Conservation (phyloP, 2,329 filamentous ascomycete genomes). For the Ceratocystis variospora region DNA sequence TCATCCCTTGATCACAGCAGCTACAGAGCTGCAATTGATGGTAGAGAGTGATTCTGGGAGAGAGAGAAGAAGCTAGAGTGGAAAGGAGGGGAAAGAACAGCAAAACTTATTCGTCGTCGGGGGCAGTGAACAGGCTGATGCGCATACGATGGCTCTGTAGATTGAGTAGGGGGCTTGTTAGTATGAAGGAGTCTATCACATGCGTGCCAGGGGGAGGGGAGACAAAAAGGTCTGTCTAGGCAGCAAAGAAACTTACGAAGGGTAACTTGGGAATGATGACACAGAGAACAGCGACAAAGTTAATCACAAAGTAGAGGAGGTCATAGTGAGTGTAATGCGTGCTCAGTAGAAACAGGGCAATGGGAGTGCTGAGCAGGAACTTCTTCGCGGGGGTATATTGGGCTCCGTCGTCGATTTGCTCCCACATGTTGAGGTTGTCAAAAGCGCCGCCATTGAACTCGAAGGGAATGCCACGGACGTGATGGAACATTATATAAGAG, state of each 20-base stretch:
- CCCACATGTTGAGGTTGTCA: conserved; percentile 99
- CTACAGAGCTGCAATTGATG: background rate
- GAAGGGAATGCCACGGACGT: conserved; percentile 92
- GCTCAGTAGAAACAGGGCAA: conserved; percentile 86
- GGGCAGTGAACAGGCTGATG: conserved; percentile 58
- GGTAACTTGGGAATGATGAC: conserved; percentile 96
- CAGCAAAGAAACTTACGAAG: conserved; percentile 53
- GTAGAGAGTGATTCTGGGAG: background rate
- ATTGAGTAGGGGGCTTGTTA: conserved; percentile 17
- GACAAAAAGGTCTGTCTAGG: background rate
- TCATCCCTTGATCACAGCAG: background rate
- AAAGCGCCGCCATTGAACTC: conserved; percentile 98
- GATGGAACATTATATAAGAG: conserved; percentile 99
- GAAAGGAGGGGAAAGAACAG: background rate
- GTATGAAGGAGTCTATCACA: background rate
- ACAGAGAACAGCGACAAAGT: conserved; percentile 79
- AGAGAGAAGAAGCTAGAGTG: background rate
- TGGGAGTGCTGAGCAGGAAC: conserved; percentile 87
- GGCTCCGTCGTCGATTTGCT: conserved; percentile 97
- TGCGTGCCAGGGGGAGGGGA: background rate
- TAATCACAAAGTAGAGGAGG: conserved; percentile 91
- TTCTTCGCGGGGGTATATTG: conserved; percentile 99
- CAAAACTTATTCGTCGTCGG: conserved; percentile 32
- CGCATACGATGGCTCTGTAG: conserved; percentile 64
- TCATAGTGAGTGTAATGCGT: conserved; percentile 99